Evolutionary conservation across 2,329 filamentous ascomycete species (phyloP), one percentile per base, ranked within the genome.

Genomic region (Trichoderma aggressivum): DNA sequence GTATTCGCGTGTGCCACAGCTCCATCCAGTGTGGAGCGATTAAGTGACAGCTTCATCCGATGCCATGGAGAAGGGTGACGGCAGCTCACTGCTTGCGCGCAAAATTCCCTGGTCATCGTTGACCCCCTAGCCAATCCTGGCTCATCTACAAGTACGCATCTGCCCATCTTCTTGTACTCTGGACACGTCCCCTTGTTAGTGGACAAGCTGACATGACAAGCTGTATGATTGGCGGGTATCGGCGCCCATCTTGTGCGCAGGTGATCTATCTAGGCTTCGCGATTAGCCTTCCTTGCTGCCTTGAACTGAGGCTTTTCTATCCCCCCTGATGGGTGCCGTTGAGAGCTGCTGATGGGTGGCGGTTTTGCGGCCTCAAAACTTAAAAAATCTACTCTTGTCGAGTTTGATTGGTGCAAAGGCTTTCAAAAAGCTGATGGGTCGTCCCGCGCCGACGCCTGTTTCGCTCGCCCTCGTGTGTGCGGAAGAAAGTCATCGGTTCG

Each of bases 361-460:
- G 28, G 30, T 12, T 32, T 53, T 53, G 47, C 10, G 56, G 34
- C n/a, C 18, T 36, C 39, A 60, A 32, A 32, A 39, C 47, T 36
- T 32, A 26, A 28, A 26, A 26, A 65, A 36, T 36, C 11, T 34
- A 18, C n/a, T n/a, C 55, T 28, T 50, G 55, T 60, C 21, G 26
- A 12, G 28, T 26, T 26, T 60, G 36, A 50, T 50, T 68, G 39
- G 56, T 61, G 56, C 47, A 55, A n/a, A 39, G 32, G 14, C 39
- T 16, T 5, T 5, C 26, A 24, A 26, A 62, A 47, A 24, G 32
- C 14, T 24, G 43, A 56, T 43, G 69, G 69, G 50, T 36, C 69
- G 47, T 71, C 50, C 69, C 69, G 69, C 53, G 60, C 69, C 34
- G 61, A 18, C 50, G 43, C 50, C 53, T 30, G 68, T 55, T 71